Conservation (phyloP, 306 rosid genomes). For the Acacia melanoxylon region DNA sequence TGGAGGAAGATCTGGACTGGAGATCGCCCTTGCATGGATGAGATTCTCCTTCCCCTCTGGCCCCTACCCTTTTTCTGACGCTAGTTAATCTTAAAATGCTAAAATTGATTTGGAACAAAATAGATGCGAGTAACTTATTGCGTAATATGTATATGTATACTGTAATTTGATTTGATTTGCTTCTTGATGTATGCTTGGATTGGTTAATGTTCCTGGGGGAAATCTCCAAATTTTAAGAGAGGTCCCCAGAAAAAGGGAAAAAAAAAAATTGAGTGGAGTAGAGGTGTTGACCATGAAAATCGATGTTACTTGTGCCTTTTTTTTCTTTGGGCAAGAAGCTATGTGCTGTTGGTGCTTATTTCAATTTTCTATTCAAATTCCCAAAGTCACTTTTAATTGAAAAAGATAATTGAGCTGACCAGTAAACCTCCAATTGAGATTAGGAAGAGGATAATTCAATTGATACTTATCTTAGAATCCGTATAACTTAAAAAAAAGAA, state of each 20-base stretch:
- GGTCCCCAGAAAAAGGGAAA: background rate
- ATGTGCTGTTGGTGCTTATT: background rate
- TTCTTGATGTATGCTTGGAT: background rate
- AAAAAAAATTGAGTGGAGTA: background rate
- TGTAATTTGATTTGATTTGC: background rate
- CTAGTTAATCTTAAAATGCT: background rate
- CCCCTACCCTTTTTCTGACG: background rate
- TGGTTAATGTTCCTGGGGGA: no score
- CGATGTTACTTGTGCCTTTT: background rate
- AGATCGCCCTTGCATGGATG: slow-evolving; percentile 44
- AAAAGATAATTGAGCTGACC: no score
- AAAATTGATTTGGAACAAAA: background rate
- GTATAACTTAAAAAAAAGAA: background rate
- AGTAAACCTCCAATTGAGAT: no score
- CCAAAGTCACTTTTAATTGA: background rate
- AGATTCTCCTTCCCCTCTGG: background rate
- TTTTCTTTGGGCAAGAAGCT: background rate
- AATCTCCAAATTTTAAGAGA: background rate
- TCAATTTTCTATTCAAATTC: background rate
- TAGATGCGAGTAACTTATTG: background rate
- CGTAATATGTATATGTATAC: background rate
- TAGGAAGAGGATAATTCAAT: no score
- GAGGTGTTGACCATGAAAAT: background rate
- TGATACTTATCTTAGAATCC: background rate
- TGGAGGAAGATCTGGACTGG: slow-evolving; percentile 49